phyloP scores from a whole-genome alignment of 306 rosid species.

The Malus sieversii region DNA sequence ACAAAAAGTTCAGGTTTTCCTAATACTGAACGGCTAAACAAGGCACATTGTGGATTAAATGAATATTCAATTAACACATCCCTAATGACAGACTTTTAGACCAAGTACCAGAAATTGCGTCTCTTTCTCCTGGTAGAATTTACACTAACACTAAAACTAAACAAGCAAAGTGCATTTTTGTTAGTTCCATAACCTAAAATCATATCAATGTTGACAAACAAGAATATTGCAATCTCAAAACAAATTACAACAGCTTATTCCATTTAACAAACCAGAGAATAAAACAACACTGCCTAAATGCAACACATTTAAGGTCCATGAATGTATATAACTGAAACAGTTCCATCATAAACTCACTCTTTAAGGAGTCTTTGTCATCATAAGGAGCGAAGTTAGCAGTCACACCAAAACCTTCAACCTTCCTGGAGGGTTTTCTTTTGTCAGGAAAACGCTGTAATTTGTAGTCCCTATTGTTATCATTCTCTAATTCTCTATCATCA shows the following conservation, averaged over 20 bases:
- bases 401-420: constrained; percentile 59
- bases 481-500: constrained; percentile 69
- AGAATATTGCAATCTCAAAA: constrained; percentile 1
- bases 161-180: not conserved
- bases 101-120: not conserved
- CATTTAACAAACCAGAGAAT: not conserved
- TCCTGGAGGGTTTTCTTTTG: constrained; percentile 60
- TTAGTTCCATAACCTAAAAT: not conserved
- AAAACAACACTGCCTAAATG: constrained; percentile 4
- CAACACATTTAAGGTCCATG: not conserved
- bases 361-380: constrained; percentile 65
- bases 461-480: constrained; percentile 54
- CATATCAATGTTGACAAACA: not conserved
- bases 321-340: constrained; percentile 2
- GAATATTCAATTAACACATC: not conserved
- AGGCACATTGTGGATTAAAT: not conserved
- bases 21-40: not conserved
- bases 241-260: not conserved
- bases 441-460: constrained; percentile 50
- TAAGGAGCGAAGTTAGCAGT: constrained; percentile 46
- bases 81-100: not conserved
- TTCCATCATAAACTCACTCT: constrained; percentile 43
- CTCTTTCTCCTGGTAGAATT: not conserved
- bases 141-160: not conserved
- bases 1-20: not conserved